These are phyloP conservation scores for Trypanosoma vivax DNA, from an alignment of 208 protist species.

Conservation along the genomic window DNA sequence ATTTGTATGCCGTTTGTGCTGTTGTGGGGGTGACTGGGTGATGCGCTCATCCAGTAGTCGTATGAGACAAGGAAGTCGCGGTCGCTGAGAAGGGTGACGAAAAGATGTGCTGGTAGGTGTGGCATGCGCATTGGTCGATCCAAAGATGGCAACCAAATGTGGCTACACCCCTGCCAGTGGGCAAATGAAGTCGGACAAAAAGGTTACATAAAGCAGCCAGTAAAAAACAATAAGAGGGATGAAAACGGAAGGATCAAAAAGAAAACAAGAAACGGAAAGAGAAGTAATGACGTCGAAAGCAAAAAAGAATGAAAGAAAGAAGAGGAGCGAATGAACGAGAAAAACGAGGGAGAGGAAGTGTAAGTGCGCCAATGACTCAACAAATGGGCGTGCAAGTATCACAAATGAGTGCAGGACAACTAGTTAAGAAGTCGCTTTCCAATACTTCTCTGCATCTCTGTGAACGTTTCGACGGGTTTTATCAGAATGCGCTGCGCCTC, in stretches of 20 bases:
- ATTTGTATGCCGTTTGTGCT: no score
- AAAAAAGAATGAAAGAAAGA: constrained; percentile 7
- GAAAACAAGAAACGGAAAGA: constrained; percentile 1
- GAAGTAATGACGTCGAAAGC: background rate
- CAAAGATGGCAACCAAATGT: no score
- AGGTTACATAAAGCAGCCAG: constrained; percentile 6
- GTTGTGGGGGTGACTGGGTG: no score
- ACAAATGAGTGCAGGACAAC: no score
- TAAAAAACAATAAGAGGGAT: constrained; percentile 2
- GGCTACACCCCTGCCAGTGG: no score
- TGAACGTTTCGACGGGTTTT: constrained; percentile 9
- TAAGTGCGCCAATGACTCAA: background rate
- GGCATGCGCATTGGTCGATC: no score
- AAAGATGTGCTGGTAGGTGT: no score
- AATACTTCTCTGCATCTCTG: background rate
- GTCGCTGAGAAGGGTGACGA: no score
- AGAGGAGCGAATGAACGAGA: constrained; percentile 5
- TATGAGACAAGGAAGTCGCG: no score
- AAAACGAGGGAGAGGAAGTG: constrained; percentile 2
- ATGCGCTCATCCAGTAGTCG: no score
- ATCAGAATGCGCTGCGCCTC: background rate
- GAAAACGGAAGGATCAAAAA: constrained; percentile 4
- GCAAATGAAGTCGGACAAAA: no score
- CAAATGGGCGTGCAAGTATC: background rate
- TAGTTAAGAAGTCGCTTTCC: no score